Evolutionary conservation across 768 basidiomycete genomes (phyloP), one percentile per base, ranked within the genome.

Genomic region (Termitomyces sp.): DNA sequence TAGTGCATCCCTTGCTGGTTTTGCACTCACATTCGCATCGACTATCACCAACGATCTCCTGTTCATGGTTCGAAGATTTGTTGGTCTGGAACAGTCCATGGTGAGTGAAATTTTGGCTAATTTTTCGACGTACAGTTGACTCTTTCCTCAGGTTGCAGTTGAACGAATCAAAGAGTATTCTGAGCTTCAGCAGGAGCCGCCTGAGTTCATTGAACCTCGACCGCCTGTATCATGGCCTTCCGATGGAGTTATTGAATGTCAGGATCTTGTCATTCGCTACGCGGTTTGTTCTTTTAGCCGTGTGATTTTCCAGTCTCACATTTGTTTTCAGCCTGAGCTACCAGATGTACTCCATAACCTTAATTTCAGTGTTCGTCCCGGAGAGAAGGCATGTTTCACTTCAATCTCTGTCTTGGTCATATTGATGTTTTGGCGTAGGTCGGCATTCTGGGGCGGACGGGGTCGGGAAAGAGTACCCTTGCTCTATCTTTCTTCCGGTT

Each of bases 121-220:
- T 35, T 35, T 20, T 35, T 22, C 9, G 11, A 2, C 7, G 12
- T 13, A 20, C 2, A 4, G 7, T 16, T 54, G 13, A 59, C 58
- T 28, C 28, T 46, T 56, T 11, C n/a, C 59, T 16, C 58, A 91
- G 90, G 90, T 93, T 65, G 88, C 91, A 36, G 76, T 94, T 39
- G 94, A 96, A 72, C 89, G 95, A 55, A 85, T 96, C 71, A 94
- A 94, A 70, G 95, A 96, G 75, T 96, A 90, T 71, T 90, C 93
- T 4, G 91, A 94, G 65, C 74, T 95, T 33, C 71, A 78, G 45
- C 82, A 82, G 32, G 95, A 98, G 76, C 82, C 88, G 9, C 80
- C 93, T 1, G 95, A 98, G 70, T 92, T 89, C 68, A 71, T 92
- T 46, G 93, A 97, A 61, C 93, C 92, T 4, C 78, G 93, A n/a